Conservation (phyloP, 192 early-diverging fungal genomes). For the Podila minutissima region DNA sequence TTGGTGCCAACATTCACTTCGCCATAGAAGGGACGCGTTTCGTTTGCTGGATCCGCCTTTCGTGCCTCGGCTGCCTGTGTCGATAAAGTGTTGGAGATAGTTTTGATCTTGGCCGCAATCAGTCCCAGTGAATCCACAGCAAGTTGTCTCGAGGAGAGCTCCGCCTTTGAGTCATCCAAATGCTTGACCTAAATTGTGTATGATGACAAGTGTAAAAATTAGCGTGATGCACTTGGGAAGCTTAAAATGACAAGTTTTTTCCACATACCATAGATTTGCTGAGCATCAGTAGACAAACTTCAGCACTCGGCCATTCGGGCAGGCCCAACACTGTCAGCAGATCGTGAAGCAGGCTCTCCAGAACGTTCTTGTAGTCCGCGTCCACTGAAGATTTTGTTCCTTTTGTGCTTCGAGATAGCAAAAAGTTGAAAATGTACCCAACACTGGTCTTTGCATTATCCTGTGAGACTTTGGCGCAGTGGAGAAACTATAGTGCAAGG, state of each 20-base stretch:
- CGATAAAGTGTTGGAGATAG: conserved; percentile 11
- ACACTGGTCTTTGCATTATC: conserved; percentile 19
- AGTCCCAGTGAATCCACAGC: conserved; percentile 73
- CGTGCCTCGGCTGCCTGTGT: neutral
- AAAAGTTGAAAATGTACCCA: conserved; percentile 45
- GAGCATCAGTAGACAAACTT: conserved; percentile 72
- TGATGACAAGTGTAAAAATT: neutral
- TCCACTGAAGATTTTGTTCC: conserved; percentile 63
- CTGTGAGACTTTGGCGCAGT: neutral
- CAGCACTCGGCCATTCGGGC: conserved; percentile 93
- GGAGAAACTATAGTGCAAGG: conserved; percentile 4
- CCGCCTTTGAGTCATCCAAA: conserved; percentile 70
- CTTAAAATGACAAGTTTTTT: neutral
- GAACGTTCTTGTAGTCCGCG: conserved; percentile 74
- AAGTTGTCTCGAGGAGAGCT: conserved; percentile 61
- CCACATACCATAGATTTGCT: conserved; percentile 71
- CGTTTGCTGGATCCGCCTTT: conserved; percentile 7
- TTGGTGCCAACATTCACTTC: conserved; percentile 19
- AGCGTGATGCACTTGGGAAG: neutral
- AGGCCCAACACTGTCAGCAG: conserved; percentile 74
- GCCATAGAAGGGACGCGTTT: conserved; percentile 19
- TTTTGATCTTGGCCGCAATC: conserved; percentile 69
- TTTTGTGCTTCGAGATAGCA: conserved; percentile 54
- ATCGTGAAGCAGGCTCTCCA: conserved; percentile 82
- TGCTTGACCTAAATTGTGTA: conserved; percentile 54